Base-by-base conservation (phyloP, 2,329 filamentous ascomycete genomes). In the Fusarium globosum region DNA sequence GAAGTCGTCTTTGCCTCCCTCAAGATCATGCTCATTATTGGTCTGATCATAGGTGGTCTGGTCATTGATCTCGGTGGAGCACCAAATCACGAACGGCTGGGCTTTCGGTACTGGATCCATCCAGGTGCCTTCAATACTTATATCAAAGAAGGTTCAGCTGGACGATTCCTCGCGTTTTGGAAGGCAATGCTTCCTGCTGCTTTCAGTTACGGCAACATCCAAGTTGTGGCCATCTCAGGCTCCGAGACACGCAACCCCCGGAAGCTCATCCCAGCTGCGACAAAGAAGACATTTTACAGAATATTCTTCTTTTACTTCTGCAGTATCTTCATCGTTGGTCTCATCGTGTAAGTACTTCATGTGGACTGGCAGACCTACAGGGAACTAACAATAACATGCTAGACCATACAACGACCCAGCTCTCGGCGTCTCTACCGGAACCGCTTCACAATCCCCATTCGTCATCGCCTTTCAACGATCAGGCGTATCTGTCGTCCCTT, bases 341-440 rank as follows among this genome's bases (percentile, higher is more conserved):
- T 59, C 6, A 59, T 59, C 2, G 56, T 59, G 56, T 49, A 15
- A 20, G 42, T 30, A 4, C 3, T 23, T 20, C 1, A 4, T 1
- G 9, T 8, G 10, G 4, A 11, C 0, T 21, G 2, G 0, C 1
- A 10, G 2, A 15, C 14, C 7, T 0, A 7, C 4, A 2, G 4
- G 15, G 0, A 35, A 4, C 23, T 58, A n/a, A 58, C 1, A 6
- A n/a, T 1, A 3, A 1, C 2, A 20, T 2, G 18, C 10, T 18
- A 58, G 56, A 0, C 56, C 56, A 13, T 59, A 49, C 4, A 51
- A 59, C 1, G 56, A 59, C n/a, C 56, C 42, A 18, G 56, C 56
- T 4, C 56, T 59, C 7, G 18, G 20, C 5, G 42, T 59, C 6
- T 59, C 56, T 10, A 49, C 56, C 4, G 56, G 33, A 38, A 59